Evolutionary conservation across 2,329 filamentous ascomycete species (phyloP).

Genomic region (Phialophora tarda): DNA sequence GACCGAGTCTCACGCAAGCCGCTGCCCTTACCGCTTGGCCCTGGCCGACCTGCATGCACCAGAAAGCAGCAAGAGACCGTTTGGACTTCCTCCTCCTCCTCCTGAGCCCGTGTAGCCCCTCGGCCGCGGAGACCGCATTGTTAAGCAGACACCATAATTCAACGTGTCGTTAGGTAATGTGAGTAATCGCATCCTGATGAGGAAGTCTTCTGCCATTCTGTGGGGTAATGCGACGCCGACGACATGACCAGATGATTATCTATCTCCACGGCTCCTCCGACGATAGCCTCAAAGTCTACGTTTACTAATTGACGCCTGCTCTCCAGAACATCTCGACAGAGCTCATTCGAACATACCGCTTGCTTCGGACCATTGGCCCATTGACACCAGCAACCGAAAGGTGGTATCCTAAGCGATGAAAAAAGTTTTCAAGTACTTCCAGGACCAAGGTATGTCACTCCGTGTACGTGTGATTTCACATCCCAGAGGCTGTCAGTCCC

Average conservation of each 20-base stretch:
- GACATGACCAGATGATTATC: not conserved
- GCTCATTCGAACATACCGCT: not conserved
- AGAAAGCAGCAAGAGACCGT: not conserved
- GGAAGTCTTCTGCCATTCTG: conserved; percentile 6
- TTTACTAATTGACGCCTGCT: not conserved
- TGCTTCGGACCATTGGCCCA: not conserved
- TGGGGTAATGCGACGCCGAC: not conserved
- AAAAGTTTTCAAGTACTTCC: conserved; percentile 35
- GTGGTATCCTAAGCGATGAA: conserved; percentile 31
- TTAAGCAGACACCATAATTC: not conserved
- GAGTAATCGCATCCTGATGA: conserved; percentile 17
- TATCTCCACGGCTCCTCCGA: not conserved
- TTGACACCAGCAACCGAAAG: not conserved
- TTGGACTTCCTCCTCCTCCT: not conserved
- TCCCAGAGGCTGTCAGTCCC: not conserved
- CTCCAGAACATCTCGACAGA: not conserved
- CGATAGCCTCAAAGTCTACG: not conserved
- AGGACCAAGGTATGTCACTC: conserved; percentile 36
- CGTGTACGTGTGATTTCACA: not conserved
- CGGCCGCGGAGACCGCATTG: not conserved
- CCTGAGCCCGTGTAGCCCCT: not conserved
- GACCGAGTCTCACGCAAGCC: not conserved
- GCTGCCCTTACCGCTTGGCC: not conserved
- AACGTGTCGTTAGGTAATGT: not conserved
- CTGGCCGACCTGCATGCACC: not conserved